Evolutionary conservation across 306 rosid genomes (phyloP).

Genomic region (Lathyrus oleraceus): DNA sequence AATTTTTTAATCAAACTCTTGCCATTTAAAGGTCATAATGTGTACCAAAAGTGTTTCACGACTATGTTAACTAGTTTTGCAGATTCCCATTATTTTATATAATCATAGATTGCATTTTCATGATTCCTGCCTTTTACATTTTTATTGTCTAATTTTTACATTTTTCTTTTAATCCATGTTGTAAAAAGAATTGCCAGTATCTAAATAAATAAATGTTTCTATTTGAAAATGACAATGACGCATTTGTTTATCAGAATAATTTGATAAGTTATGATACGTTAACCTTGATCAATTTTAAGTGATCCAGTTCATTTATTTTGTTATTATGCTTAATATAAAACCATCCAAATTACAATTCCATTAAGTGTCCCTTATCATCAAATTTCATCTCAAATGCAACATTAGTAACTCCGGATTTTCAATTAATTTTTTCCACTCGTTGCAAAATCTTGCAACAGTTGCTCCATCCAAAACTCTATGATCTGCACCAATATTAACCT

Average conservation of each 20-base stretch:
- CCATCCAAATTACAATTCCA: conserved; percentile 18
- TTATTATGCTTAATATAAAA: conserved; percentile 9
- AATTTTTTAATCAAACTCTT: too few relatives aligned
- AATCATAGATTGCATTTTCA: neutral
- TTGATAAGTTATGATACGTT: neutral
- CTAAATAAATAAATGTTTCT: neutral
- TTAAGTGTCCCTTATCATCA: neutral
- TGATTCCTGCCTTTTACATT: neutral
- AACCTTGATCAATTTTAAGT: neutral
- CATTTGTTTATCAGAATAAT: neutral
- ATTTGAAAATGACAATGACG: neutral
- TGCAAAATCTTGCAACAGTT: conserved; percentile 87
- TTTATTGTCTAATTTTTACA: neutral
- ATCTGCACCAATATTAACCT: conserved; percentile 94
- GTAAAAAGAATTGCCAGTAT: neutral
- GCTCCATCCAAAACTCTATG: conserved; percentile 98
- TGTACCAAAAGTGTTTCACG: too few relatives aligned
- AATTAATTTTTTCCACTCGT: conserved; percentile 75
- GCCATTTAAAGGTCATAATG: too few relatives aligned
- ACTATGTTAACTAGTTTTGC: neutral
- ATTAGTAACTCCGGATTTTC: conserved; percentile 78
- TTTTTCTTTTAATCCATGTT: neutral
- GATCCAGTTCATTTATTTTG: neutral
- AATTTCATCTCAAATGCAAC: conserved; percentile 65
- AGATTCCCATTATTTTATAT: neutral